Base-by-base conservation (phyloP, 352 stramenopile genomes). In the Phytophthora sojae region DNA sequence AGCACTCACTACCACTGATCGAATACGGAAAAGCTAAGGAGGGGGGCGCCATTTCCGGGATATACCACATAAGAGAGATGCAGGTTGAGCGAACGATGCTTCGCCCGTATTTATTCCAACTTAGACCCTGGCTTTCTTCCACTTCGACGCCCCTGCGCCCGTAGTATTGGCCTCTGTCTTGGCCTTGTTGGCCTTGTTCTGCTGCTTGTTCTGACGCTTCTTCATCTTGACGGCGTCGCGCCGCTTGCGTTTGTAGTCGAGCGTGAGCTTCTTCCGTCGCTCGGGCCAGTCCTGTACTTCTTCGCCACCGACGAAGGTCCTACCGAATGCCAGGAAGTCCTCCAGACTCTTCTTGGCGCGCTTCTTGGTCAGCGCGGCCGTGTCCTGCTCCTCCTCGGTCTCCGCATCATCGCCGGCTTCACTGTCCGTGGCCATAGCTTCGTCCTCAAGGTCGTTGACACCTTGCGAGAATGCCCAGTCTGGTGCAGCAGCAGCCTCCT, bases 211-310 rank as follows among this genome's bases (percentile, higher is more conserved):
- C 44, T 86, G 74, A 51, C 88, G 85, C 71, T 95, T 95, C 62
- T 90, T 90, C 59, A 72, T 81, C 73, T 93, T 92, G 57, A 91
- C 69, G 42, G 88, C 81, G 54, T 93, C 84, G 32, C 86, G 85
- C 17, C 86, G 84, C 76, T 95, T 95, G 60, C 88, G 86, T 45
- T 92, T 92, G 68, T 89, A 95, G 67, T 95, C 88, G 19, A 92
- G 63, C 61, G 88, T 93, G 44, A 94, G 77, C 53, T 89, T 93
- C 71, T 89, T 92, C 44, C 86, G 74, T 11, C 79, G 76, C 59
- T 92, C 82, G 4, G 75, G 67, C 88, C 88, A 95, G 35, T 79
- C 77, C 37, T 47, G 30, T 21, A 79, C 66, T 0, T 69, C 26
- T n/a, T 73, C 66, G 25, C 61, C 73, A 23, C 69, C 69, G 17